These are phyloP conservation scores for Psilocybe cubensis DNA, from an alignment of 768 basidiomycete species.

Conservation along the genomic window DNA sequence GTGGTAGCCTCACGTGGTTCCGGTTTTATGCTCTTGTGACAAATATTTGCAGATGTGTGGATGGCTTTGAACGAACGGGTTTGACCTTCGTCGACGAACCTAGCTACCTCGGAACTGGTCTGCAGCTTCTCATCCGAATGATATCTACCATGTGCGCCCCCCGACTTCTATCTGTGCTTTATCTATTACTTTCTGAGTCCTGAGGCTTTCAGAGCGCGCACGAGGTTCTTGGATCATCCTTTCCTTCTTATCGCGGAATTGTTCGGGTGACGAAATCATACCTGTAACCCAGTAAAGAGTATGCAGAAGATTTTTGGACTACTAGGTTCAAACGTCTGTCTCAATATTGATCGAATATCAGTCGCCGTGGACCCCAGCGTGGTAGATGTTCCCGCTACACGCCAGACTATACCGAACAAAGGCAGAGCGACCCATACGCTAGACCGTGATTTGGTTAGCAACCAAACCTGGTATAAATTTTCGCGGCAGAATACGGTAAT, in stretches of 20 bases:
- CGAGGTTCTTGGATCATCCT: background rate
- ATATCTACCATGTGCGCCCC: slow-evolving; percentile 10
- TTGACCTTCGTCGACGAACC: background rate
- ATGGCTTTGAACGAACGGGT: background rate
- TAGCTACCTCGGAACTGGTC: slow-evolving; percentile 6
- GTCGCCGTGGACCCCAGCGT: too few species aligned
- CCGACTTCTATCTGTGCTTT: slow-evolving; percentile 18
- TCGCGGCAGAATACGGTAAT: background rate
- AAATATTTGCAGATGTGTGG: background rate
- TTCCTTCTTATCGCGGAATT: background rate
- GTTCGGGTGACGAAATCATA: background rate
- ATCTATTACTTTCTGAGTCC: slow-evolving; percentile 4
- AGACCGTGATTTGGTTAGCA: background rate
- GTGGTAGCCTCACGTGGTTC: background rate
- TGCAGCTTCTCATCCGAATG: slow-evolving; percentile 8
- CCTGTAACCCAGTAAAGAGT: background rate
- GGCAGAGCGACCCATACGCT: background rate
- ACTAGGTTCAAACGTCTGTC: too few species aligned
- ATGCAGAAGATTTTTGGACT: too few species aligned
- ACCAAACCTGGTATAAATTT: background rate
- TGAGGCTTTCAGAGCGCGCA: background rate
- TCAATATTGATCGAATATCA: too few species aligned
- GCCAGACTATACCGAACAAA: background rate
- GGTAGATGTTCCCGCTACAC: background rate
- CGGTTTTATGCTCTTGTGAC: background rate